phyloP scores from a whole-genome alignment of 2,329 filamentous ascomycete species.

The Aureobasidium sp. region DNA sequence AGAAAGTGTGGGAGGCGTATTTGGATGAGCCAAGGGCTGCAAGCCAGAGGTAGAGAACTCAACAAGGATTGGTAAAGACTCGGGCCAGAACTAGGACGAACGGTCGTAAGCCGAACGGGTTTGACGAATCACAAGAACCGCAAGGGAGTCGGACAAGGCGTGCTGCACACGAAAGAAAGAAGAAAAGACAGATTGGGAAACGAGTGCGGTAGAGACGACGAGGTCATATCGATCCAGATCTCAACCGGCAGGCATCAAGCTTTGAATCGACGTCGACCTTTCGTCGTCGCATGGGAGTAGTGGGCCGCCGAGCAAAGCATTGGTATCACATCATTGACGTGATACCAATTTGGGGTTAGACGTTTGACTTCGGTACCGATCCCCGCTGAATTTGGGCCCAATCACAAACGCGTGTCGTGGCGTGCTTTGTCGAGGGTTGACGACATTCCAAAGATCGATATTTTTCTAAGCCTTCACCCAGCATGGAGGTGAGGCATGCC shows the following conservation, averaged over 20 bases:
- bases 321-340: constrained; percentile 19
- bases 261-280: constrained; percentile 7
- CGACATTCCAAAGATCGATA: constrained; percentile 11
- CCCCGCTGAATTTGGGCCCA: constrained; percentile 3
- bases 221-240: constrained; percentile 12
- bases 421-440: constrained; percentile 13
- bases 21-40: constrained; percentile 8
- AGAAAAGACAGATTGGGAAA: background rate
- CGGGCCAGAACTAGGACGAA: constrained; percentile 8
- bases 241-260: constrained; percentile 11
- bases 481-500: background rate
- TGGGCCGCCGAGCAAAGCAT: constrained; percentile 16
- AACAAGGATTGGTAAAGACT: constrained; percentile 1
- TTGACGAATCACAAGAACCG: background rate
- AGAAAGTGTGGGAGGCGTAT: constrained; percentile 1
- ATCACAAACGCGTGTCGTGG: constrained; percentile 7
- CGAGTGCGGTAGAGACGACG: background rate
- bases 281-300: constrained; percentile 9
- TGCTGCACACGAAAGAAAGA: background rate
- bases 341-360: constrained; percentile 15
- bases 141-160: background rate
- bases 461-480: background rate
- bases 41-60: background rate
- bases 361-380: constrained; percentile 5
- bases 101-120: constrained; percentile 1